phyloP scores from a whole-genome alignment of 1,139 yeast genomes.

The Suhomyces terraborum region DNA sequence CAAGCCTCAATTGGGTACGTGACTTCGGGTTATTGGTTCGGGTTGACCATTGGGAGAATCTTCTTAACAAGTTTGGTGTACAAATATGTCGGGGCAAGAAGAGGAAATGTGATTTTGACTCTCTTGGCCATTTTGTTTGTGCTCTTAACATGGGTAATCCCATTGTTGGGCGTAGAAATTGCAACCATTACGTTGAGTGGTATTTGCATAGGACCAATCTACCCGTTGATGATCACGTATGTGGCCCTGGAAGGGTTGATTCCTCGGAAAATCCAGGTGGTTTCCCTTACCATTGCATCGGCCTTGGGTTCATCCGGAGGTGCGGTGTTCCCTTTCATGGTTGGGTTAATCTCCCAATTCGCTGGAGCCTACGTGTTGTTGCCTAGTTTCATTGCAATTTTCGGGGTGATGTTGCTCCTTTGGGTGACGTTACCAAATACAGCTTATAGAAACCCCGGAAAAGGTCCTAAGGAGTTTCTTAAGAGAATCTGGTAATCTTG shows the following conservation, averaged over 20 bases:
- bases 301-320: conserved; percentile 67
- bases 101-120: conserved; percentile 43
- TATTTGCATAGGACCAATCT: conserved; percentile 53
- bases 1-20: conserved; percentile 56
- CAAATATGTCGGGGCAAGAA: conserved; percentile 48
- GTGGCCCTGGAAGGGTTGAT: conserved; percentile 42
- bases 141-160: conserved; percentile 49
- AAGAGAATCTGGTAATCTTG: conserved; percentile 9
- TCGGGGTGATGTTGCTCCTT: conserved; percentile 35
- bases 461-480: conserved; percentile 1
- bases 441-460: conserved; percentile 7
- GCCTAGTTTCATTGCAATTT: conserved; percentile 50
- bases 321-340: conserved; percentile 57
- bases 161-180: conserved; percentile 23
- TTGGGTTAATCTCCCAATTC: conserved; percentile 54
- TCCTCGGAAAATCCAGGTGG: conserved; percentile 57
- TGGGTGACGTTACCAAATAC: conserved; percentile 52
- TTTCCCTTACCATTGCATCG: conserved; percentile 54
- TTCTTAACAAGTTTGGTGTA: conserved; percentile 46
- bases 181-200: conserved; percentile 52
- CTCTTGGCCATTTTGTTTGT: conserved; percentile 38
- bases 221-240: conserved; percentile 54
- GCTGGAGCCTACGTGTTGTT: conserved; percentile 57
- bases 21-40: conserved; percentile 74
- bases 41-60: conserved; percentile 63